phyloP scores from a whole-genome alignment of 169 alveolate species.

The Ichthyophthirius multifiliis region DNA sequence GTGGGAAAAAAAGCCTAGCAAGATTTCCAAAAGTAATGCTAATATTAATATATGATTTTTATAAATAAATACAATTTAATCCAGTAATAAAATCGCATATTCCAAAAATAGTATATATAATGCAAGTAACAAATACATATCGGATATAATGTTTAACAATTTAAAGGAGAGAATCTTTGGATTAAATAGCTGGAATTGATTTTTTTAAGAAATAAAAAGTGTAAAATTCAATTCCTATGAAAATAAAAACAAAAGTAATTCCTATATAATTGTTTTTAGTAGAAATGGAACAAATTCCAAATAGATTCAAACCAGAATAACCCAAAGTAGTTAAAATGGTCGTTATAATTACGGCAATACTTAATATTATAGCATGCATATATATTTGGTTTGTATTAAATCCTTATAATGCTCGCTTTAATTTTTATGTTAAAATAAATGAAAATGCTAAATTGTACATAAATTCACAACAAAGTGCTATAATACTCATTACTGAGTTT shows the following conservation, averaged over 20 bases:
- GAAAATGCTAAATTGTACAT: neutral
- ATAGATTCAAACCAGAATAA: neutral
- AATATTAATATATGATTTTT: neutral
- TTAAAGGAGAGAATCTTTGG: neutral
- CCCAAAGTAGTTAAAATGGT: neutral
- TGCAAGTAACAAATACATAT: neutral
- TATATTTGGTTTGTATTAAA: neutral
- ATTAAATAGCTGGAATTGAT: neutral
- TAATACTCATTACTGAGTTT: neutral
- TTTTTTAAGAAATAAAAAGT: neutral
- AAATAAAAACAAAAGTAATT: neutral
- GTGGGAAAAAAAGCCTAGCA: neutral
- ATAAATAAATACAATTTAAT: neutral
- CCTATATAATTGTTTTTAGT: neutral
- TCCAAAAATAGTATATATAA: neutral
- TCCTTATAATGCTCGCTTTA: neutral
- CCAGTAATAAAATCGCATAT: neutral
- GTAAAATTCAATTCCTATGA: neutral
- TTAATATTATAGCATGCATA: neutral
- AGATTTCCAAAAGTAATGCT: neutral
- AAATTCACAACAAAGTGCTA: neutral
- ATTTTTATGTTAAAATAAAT: neutral
- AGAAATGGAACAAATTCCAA: neutral
- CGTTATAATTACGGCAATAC: neutral
- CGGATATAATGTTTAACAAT: neutral